Evolutionary conservation across 345 rosid genomes (phyloP).

Genomic region (Bretschneidera sinensis): DNA sequence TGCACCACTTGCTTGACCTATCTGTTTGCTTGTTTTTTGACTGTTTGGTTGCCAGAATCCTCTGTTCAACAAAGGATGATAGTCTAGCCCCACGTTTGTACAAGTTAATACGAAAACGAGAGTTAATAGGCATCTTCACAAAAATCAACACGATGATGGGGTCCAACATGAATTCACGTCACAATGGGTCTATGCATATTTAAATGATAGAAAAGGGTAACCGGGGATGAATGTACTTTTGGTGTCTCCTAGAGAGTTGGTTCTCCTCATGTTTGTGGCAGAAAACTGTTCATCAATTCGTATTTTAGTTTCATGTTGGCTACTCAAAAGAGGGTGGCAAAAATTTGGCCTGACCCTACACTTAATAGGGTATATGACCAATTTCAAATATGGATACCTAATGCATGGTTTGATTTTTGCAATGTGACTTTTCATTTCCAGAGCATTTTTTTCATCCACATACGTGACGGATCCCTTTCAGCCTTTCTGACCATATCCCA

Average conservation of each 20-base stretch:
- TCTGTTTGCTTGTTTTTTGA: conserved; percentile 20
- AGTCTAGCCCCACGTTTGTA: conserved; percentile 16
- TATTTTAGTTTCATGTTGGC: conserved; percentile 28
- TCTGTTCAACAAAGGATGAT: conserved; percentile 4
- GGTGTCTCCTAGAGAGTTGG: conserved; percentile 20
- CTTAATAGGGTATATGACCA: neutral
- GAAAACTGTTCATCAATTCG: conserved; percentile 17
- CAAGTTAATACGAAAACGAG: conserved; percentile 5
- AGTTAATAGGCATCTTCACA: conserved; percentile 12
- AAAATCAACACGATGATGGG: conserved; percentile 7
- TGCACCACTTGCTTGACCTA: conserved; percentile 20
- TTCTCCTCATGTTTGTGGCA: conserved; percentile 23
- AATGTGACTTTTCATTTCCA: conserved; percentile 4
- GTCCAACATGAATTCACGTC: conserved; percentile 15
- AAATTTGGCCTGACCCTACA: conserved; percentile 22
- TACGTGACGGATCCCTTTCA: too few relatives aligned
- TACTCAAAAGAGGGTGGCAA: conserved; percentile 17
- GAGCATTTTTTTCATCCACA: too few relatives aligned
- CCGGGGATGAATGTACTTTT: conserved; percentile 22
- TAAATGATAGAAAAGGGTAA: conserved; percentile 25
- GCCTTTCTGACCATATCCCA: too few relatives aligned
- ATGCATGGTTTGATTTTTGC: conserved; percentile 18
- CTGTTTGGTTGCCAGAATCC: conserved; percentile 14
- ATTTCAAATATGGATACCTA: conserved; percentile 3
- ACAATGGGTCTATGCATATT: conserved; percentile 2